Base-by-base conservation (phyloP, 177 flowering plant genomes). In the Vitis hybrid region DNA sequence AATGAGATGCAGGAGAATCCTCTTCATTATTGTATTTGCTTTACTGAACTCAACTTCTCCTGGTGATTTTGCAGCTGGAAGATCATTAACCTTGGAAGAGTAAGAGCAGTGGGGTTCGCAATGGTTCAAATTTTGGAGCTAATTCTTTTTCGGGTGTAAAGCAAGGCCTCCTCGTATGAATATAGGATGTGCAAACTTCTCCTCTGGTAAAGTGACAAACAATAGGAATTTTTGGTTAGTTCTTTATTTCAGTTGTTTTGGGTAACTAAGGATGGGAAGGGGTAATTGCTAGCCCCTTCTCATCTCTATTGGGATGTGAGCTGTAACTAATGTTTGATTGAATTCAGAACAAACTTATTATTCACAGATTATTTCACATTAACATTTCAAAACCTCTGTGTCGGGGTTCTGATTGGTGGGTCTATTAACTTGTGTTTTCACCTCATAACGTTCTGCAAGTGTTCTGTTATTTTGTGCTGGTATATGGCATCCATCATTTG, bases 21-120 rank as follows among this genome's bases (percentile, higher is more conserved):
- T 19, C 47, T 15, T 28, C 8, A 12, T 31, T 20, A 20, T 58
- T 51, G 11, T 53, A 11, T 6, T 64, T 56, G 20, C 10, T 56
- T 60, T 33, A 14, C 66, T 71, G 12, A 65, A 54, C 31, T 10
- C 7, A 10, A 53, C 4, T 44, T 71, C 13, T 24, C 56, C 20
- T 63, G 59, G 31, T 60, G 55, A 13, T 73, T 71, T 77, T 72
- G 83, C 83, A 81, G 83, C 65, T 67, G 73, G 51, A 69, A 47
- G 59, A 62, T 57, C 79, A 63, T 5, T 54, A 67, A 53, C 69
- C 58, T 15, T 62, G 61, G 76, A 76, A 76, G 78, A 74, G 62
- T 74, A 54, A 77, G 62, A 17, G 9, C 10, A 14, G 14, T 44
- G 74, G 53, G 12, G n/a, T 49, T 33, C 5, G 0, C 31, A 66